These are phyloP conservation scores for Carex littledalei DNA, from an alignment of 176 grass and related monocot genomes.

Conservation along the genomic window DNA sequence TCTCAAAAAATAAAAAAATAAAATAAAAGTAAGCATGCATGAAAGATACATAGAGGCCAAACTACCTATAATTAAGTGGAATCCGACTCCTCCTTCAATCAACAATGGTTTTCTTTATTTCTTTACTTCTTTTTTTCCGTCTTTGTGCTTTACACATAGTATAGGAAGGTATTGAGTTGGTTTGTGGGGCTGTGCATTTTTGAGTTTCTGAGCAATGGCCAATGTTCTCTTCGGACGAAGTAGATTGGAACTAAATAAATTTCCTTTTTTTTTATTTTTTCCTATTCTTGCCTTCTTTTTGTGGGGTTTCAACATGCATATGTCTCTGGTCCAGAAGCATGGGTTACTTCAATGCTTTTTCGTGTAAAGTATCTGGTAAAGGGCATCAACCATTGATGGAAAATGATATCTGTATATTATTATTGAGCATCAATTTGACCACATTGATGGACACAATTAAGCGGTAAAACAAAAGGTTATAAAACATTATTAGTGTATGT, in stretches of 20 bases:
- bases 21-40: not conserved
- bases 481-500: not conserved
- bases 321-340: conserved; percentile 22
- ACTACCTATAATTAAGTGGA: conserved; percentile 5
- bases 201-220: not conserved
- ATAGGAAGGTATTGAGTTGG: not conserved
- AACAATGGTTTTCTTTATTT: conserved; percentile 1
- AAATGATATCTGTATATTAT: not conserved
- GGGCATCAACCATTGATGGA: conserved; percentile 6
- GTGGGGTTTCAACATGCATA: conserved; percentile 4
- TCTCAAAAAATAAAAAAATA: not conserved
- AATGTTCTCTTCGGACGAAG: not conserved
- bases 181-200: conserved; percentile 14
- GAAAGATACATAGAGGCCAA: not conserved
- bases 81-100: conserved; percentile 10
- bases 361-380: conserved; percentile 1
- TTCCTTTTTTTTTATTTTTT: not conserved
- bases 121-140: not conserved
- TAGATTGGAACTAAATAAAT: not conserved
- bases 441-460: conserved; percentile 14
- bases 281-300: not conserved
- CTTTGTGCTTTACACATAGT: conserved; percentile 19
- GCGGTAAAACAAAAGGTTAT: not conserved
- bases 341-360: conserved; percentile 7
- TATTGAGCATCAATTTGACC: not conserved